A percentile compares a stretch with the other conserved stretches of the same genome.
Conservation (phyloP, 257 asterid genomes). For the Solanum paucissectum region DNA sequence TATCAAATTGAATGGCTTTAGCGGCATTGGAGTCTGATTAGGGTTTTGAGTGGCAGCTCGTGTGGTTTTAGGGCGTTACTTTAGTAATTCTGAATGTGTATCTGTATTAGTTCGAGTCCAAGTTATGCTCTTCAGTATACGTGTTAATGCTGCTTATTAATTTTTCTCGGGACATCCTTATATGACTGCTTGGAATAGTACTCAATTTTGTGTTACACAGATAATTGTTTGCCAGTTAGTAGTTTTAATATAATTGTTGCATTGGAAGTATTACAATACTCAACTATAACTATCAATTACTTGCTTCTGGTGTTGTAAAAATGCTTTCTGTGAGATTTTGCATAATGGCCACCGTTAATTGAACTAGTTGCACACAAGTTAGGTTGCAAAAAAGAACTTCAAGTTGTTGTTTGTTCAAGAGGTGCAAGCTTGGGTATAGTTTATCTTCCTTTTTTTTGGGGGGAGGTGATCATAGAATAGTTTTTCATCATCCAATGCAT, state of each 20-base stretch:
- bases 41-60: conserved; percentile 18
- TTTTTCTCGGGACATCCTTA: not conserved
- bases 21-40: conserved; percentile 16
- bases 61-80: not conserved
- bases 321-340: not conserved
- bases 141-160: not conserved
- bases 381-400: not conserved
- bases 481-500: not conserved
- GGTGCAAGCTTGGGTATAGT: not conserved
- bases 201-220: not conserved
- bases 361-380: not conserved
- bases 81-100: not conserved
- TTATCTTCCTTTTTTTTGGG: not conserved
- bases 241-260: not conserved
- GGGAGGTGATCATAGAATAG: not conserved
- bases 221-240: not conserved
- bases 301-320: not conserved
- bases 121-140: not conserved
- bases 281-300: not conserved
- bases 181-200: not conserved
- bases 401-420: not conserved
- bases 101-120: not conserved
- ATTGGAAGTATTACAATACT: not conserved
- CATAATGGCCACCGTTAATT: not conserved
- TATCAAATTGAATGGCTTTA: not conserved